Evolutionary conservation across 208 protist species (phyloP), one percentile per base, ranked within the genome.

Genomic region (Leishmania amazonensis): DNA sequence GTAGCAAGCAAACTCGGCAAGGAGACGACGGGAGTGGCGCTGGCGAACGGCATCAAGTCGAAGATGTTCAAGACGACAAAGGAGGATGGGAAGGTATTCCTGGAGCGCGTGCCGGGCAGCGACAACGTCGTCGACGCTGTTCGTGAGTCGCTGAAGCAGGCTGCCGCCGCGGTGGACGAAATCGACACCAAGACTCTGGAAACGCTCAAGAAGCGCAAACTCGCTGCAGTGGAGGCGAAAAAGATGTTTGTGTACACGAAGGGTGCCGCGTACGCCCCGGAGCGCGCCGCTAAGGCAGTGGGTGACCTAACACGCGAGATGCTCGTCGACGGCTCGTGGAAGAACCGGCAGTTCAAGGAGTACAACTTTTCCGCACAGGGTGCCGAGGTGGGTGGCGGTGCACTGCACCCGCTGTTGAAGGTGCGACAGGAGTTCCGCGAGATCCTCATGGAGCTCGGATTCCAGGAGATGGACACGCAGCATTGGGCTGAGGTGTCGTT

Each of bases 391-490:
- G 84, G 87, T 67, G 81, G 88, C 73, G 99, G 99, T 42, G 91
- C 97, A 75, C 91, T 99, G 80, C 99, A 99, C 85, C 99, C 99
- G 21, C 93, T 99, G 17, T 83, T 99, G 31, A 99, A 99, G 87
- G 97, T 99, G 3, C 96, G 99, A 8, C 95, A 94, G 82, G 96
- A 99, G 90, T 99, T 99, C 94, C 96, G 99, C 45, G 92, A 99
- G 82, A 99, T 99, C 67, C 99, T 99, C 85, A 93, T 99, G 79
- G 98, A 99, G 86, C 89, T 99, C n/a, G 98, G 98, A 53, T 99
- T 99, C 91, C 92, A 99, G 83, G 99, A 99, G 94, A 99, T 99
- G 99, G 90, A 96, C 58, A 99, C 99, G 42, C 96, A 99, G 83
- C 94, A 98, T 74, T 99, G 96, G 91, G 99, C 99, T 42, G 99